A percentile compares a stretch with the other conserved stretches of the same genome.
These are phyloP conservation scores for Ophiocordyceps polyrhachis-furcata DNA, from an alignment of 2,329 filamentous ascomycete genomes.

Conservation along the genomic window DNA sequence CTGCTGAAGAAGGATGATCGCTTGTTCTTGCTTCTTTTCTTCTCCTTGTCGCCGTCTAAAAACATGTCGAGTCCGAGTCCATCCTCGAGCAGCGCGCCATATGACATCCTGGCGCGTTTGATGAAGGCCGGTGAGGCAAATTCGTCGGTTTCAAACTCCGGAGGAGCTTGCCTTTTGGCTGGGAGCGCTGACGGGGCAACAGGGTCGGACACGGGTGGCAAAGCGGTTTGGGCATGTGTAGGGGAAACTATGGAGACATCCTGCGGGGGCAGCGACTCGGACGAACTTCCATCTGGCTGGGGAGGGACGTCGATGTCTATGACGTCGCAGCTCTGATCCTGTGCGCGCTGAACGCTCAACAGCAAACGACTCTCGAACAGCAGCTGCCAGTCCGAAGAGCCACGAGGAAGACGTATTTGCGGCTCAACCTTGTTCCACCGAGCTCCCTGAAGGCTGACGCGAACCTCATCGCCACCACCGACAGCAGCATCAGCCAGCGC, in stretches of 20 bases:
- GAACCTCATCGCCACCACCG: conserved; percentile 61
- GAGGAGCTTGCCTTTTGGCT: conserved; percentile 15
- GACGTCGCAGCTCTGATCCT: conserved; percentile 25
- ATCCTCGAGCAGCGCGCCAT: conserved; percentile 45
- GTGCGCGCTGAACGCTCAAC: conserved; percentile 22
- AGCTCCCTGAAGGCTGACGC: conserved; percentile 49
- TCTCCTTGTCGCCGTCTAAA: conserved; percentile 34
- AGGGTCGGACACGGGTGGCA: not conserved
- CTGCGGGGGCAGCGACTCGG: not conserved
- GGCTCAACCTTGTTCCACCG: conserved; percentile 40
- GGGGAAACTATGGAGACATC: not conserved
- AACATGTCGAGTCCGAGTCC: conserved; percentile 47
- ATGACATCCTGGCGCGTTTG: conserved; percentile 51
- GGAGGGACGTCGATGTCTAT: conserved; percentile 30
- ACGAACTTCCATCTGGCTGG: conserved; percentile 4
- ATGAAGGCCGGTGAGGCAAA: conserved; percentile 68
- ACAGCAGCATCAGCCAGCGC: conserved; percentile 47
- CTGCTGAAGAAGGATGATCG: conserved; percentile 55
- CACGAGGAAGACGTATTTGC: conserved; percentile 27
- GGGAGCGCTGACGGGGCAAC: conserved; percentile 5
- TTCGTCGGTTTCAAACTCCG: conserved; percentile 25
- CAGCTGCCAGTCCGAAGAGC: conserved; percentile 39
- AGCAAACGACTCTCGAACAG: conserved; percentile 31
- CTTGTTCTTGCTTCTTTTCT: conserved; percentile 16
- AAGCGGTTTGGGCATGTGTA: not conserved